These are phyloP conservation scores for Bimuria novae-zelandiae DNA, from an alignment of 2,329 filamentous ascomycete genomes.

Conservation along the genomic window DNA sequence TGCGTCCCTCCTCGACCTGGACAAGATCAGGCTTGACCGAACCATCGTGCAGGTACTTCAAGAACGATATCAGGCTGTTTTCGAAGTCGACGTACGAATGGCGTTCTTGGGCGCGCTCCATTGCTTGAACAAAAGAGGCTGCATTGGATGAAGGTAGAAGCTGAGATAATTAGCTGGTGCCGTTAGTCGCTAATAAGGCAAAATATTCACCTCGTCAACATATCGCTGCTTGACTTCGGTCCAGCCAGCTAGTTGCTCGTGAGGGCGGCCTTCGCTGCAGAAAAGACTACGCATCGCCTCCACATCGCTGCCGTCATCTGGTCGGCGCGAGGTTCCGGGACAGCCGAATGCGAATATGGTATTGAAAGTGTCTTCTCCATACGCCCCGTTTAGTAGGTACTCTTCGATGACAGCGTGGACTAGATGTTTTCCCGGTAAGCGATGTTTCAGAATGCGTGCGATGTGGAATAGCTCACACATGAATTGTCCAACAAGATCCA, in stretches of 20 bases:
- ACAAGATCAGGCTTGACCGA: conserved; percentile 55
- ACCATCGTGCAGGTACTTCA: conserved; percentile 50
- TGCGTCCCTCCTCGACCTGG: conserved; percentile 56
- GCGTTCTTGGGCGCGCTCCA: conserved; percentile 33
- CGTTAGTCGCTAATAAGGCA: too few species aligned
- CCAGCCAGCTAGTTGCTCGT: conserved; percentile 45
- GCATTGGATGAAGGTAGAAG: conserved; percentile 24
- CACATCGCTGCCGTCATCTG: conserved; percentile 32
- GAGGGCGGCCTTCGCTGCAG: conserved; percentile 34
- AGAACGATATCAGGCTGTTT: conserved; percentile 45
- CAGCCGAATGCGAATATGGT: conserved; percentile 55
- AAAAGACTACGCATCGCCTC: conserved; percentile 43
- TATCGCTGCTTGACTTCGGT: conserved; percentile 40
- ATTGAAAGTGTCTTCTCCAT: conserved; percentile 44
- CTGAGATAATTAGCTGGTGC: conserved; percentile 18
- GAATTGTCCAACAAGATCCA: conserved; percentile 52
- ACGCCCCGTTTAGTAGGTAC: conserved; percentile 46
- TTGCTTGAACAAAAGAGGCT: conserved; percentile 24
- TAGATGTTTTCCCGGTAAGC: neutral
- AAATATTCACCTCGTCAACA: conserved; percentile 31
- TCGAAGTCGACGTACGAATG: conserved; percentile 48
- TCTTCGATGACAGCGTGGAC: conserved; percentile 57
- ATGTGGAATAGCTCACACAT: conserved; percentile 36
- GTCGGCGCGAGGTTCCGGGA: conserved; percentile 27
- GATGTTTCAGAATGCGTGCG: neutral